Evolutionary conservation across 2,329 filamentous ascomycete genomes (phyloP), one percentile per base, ranked within the genome.

Genomic region (Aspergillus fumigatiaffinis): DNA sequence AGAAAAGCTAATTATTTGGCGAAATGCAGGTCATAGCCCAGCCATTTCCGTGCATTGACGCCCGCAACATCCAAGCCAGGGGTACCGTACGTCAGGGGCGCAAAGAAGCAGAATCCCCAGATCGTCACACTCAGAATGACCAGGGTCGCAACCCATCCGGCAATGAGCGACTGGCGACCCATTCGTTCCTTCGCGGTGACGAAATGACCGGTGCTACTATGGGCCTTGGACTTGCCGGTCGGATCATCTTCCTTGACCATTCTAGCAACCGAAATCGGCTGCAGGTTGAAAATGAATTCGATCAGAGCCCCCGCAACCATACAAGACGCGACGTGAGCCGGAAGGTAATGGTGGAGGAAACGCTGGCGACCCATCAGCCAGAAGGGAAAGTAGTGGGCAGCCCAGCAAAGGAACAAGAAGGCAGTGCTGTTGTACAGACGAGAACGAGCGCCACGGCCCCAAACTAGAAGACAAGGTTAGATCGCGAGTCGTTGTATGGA

Each of bases 321-420:
- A 28, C 87, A 87, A 6, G 92, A 96, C 1, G 94, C 93, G 10
- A 99, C 82, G 71, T 99, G 94, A 1, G 94, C 91, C 0, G 94
- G 94, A 3, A 99, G 85, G 72, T 99, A 99, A 77, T 99, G 94
- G 76, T 99, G 94, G 66, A 99, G 77, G 86, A 99, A 99, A 63
- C 97, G 87, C 75, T 99, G 93, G 67, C 93, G 92, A 56, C 93
- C 93, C 93, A 99, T 99, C 62, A 97, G 86, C 79, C 87, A 99
- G 82, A 99, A 99, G 53, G 93, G 93, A 75, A 96, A 86, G 80
- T 97, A 99, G 75, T 99, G 94, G 2, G 92, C 93, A 14, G 91
- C 92, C 94, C 94, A 99, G 55, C 92, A 91, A 56, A 99, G 85
- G 86, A 97, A 97, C 81, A 99, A 95, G 84, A 99, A 99, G 25